Evolutionary conservation across 2,329 filamentous ascomycete species (phyloP).

Genomic region (Trichoderma arundinaceum): DNA sequence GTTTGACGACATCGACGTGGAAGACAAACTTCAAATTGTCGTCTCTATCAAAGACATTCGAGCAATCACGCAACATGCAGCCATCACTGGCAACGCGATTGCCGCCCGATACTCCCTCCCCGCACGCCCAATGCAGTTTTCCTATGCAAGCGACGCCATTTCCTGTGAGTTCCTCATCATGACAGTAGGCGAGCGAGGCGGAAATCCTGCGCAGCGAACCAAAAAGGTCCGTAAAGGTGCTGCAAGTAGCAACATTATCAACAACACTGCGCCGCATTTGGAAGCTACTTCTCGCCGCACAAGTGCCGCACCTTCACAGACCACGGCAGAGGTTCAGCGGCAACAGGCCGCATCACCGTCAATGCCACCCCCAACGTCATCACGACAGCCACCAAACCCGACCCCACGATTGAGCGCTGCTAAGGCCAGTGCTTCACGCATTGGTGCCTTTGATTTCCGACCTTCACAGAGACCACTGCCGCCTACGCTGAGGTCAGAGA

Average conservation of each 20-base stretch:
- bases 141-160: conserved; percentile 71
- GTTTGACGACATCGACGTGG: conserved; percentile 75
- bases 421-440: conserved; percentile 45
- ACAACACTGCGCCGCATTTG: conserved; percentile 46
- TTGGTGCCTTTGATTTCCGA: conserved; percentile 53
- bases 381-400: conserved; percentile 40
- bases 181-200: conserved; percentile 73
- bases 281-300: conserved; percentile 56
- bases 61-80: conserved; percentile 77
- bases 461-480: conserved; percentile 61
- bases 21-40: conserved; percentile 77
- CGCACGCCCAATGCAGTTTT: conserved; percentile 73
- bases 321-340: conserved; percentile 36
- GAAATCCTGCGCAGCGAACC: conserved; percentile 54
- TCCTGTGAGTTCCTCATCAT: conserved; percentile 80
- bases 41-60: conserved; percentile 85
- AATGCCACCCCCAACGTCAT: conserved; percentile 37
- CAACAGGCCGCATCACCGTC: conserved; percentile 30
- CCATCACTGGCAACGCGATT: conserved; percentile 69
- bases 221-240: conserved; percentile 53
- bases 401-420: conserved; percentile 45
- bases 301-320: conserved; percentile 48
- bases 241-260: conserved; percentile 37
- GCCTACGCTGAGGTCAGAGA: conserved; percentile 66
- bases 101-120: conserved; percentile 74